A percentile compares a stretch with the other conserved stretches of the same genome.
Conservation (phyloP, 148 eudicot species). For the Polygonum aviculare region DNA sequence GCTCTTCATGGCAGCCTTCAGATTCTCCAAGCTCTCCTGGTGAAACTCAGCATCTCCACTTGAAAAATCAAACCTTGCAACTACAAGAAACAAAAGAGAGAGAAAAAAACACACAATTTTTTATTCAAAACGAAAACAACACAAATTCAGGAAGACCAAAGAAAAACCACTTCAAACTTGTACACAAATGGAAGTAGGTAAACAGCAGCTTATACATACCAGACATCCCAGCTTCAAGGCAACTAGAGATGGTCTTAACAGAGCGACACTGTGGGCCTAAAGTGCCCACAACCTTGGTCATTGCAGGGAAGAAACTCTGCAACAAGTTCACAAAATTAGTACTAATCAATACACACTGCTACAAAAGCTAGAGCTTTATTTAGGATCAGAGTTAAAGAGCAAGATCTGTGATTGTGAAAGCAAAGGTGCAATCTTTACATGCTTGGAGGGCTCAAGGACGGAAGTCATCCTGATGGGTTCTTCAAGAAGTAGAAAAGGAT, state of each 20-base stretch:
- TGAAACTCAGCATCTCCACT: conserved; percentile 77
- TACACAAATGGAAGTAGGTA: not conserved
- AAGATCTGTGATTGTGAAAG: not conserved
- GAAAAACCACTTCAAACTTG: not conserved
- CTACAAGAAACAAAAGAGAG: conserved; percentile 16
- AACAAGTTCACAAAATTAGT: not conserved
- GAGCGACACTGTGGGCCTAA: conserved; percentile 77
- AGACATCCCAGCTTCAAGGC: conserved; percentile 88
- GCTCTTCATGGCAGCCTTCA: conserved; percentile 67
- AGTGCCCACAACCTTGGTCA: conserved; percentile 98
- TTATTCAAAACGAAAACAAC: not conserved
- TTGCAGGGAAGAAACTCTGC: conserved; percentile 75
- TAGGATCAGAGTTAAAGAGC: not conserved
- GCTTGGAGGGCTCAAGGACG: conserved; percentile 77
- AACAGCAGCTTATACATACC: conserved; percentile 26
- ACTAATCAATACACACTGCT: not conserved
- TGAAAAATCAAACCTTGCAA: conserved; percentile 93
- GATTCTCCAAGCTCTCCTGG: conserved; percentile 75
- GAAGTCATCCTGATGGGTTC: conserved; percentile 94
- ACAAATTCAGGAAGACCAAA: not conserved
- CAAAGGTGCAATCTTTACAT: conserved; percentile 24
- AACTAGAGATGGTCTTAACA: conserved; percentile 58
- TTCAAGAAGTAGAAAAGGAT: conserved; percentile 60
- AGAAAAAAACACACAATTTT: not conserved
- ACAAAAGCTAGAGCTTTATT: not conserved